These are phyloP conservation scores for Diplosphaera chodatii DNA, from an alignment of 139 green algal genomes.

Conservation along the genomic window DNA sequence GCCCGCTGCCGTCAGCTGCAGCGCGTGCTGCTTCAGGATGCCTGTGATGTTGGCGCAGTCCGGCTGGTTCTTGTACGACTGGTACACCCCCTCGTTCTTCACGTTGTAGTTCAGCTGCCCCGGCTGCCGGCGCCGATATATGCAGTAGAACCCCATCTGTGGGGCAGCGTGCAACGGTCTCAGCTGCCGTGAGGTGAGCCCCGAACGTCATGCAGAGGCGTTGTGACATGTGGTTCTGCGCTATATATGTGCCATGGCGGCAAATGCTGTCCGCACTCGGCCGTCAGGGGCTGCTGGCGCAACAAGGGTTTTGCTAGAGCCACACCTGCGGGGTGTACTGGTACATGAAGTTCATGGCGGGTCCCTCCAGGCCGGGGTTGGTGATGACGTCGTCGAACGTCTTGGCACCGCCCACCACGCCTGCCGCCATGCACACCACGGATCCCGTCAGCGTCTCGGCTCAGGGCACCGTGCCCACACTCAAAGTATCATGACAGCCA, in stretches of 20 bases:
- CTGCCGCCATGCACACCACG: no score
- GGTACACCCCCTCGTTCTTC: not conserved
- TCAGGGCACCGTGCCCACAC: no score
- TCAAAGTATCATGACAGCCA: no score
- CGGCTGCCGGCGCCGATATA: not conserved
- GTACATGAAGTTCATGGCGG: not conserved
- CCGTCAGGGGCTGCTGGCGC: no score
- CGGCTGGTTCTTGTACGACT: not conserved
- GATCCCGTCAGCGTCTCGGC: no score
- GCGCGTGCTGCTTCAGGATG: not conserved
- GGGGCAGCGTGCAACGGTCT: no score
- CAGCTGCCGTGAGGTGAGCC: no score
- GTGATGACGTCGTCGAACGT: not conserved
- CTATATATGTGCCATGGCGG: no score
- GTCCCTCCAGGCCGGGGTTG: not conserved
- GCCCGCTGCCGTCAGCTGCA: constrained; percentile 1
- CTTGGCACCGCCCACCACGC: not conserved
- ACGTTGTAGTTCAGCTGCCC: not conserved
- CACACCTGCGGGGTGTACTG: not conserved
- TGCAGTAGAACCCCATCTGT: not conserved
- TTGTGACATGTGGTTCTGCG: no score
- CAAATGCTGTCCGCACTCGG: no score
- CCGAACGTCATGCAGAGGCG: no score
- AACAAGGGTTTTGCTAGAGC: no score
- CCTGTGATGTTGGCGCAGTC: not conserved